Base-by-base conservation (phyloP, 345 rosid species). In the Erucastrum elatum region DNA sequence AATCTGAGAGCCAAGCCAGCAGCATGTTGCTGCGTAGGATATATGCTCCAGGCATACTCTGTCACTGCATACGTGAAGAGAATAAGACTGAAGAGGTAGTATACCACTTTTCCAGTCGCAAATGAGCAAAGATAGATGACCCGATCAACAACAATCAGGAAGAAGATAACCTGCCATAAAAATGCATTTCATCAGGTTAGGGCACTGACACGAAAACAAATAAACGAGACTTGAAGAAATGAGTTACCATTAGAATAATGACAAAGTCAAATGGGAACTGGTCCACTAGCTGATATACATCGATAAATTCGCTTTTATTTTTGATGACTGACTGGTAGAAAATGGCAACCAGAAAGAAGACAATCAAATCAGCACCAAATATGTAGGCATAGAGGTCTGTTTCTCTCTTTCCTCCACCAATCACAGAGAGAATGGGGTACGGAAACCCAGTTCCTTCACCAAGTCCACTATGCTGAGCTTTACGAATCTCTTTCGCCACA, bases 401-500 rank as follows among this genome's bases (percentile, higher is more conserved):
- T 83, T 93, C 97, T 85, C 91, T 88, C 86, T 85, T 93, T 71
- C 98, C 98, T 78, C 99, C 99, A 30, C 98, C 98, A 83, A 95
- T 90, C 44, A 90, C 97, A 66, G 94, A 90, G 71, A 93, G 81
- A 39, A 93, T 87, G 66, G 82, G 82, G 71, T 88, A 91, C 9
- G 93, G 94, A 75, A 89, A 89, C 77, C 88, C 90, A 39, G 87
- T 79, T 74, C 86, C 85, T 80, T 89, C 91, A 77, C 87, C 84
- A 76, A 82, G 76, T 64, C 96, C 97, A 82, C 78, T 82, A 65
- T 75, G 80, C 75, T 89, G 87, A 74, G 90, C 96, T 78, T 75
- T 56, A 71, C 79, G 84, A 72, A 95, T 91, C 85, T 95, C 98
- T 79, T 78, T 86, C 62, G 96, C 96, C 58, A 95, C 96, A 77